phyloP scores from a whole-genome alignment of 306 rosid genomes.

The Vigna reflexopilosa region DNA sequence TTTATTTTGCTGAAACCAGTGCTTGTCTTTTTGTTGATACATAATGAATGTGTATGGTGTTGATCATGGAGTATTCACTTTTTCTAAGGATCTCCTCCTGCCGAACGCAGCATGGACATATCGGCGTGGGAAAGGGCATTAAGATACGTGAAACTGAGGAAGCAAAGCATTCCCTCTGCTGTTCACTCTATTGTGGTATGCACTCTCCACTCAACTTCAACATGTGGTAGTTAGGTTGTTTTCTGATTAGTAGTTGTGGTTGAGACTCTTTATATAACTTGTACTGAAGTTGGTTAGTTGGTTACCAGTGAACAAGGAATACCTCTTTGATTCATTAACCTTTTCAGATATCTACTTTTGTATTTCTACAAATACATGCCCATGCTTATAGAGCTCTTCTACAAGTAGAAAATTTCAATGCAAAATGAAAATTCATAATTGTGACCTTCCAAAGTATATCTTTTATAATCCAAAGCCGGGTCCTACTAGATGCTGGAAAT shows the following conservation, averaged over 20 bases:
- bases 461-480: conserved; percentile 7
- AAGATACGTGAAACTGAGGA: conserved; percentile 70
- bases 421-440: neutral
- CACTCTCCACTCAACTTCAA: conserved; percentile 38
- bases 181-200: conserved; percentile 96
- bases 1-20: conserved; percentile 23
- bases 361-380: conserved; percentile 24
- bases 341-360: conserved; percentile 33
- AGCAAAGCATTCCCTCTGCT: conserved; percentile 77
- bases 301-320: conserved; percentile 19
- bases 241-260: conserved; percentile 39
- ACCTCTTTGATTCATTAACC: conserved; percentile 22
- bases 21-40: conserved; percentile 41
- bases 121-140: conserved; percentile 89
- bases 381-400: neutral
- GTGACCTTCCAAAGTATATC: neutral
- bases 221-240: conserved; percentile 33
- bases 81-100: conserved; percentile 99
- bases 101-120: conserved; percentile 99
- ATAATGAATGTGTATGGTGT: conserved; percentile 65
- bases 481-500: conserved; percentile 25
- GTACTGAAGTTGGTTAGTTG: conserved; percentile 26
- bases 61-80: conserved; percentile 93
- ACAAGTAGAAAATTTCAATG: neutral
- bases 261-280: conserved; percentile 32